Conservation (phyloP, 345 rosid genomes). For the Euphorbia pulcherrima region DNA sequence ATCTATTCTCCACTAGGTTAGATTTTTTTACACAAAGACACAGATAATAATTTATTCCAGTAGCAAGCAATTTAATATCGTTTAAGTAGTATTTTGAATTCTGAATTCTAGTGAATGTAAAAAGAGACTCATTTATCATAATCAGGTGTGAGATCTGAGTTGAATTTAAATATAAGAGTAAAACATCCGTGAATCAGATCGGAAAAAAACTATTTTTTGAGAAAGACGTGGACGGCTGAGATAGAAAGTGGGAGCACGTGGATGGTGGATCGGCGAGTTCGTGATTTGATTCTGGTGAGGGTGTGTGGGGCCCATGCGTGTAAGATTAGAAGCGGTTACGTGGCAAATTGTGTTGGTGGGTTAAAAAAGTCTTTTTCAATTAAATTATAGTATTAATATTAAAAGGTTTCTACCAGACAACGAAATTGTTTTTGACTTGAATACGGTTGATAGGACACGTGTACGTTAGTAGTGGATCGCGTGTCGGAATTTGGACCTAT, state of each 20-base stretch:
- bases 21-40: too few relatives aligned
- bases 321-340: slow-evolving; percentile 27
- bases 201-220: too few relatives aligned
- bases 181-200: too few relatives aligned
- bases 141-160: too few relatives aligned
- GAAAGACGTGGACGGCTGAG: slow-evolving; percentile 31
- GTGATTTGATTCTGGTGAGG: slow-evolving; percentile 14
- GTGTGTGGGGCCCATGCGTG: slow-evolving; percentile 16
- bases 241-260: slow-evolving; percentile 30
- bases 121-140: too few relatives aligned
- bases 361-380: not conserved
- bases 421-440: slow-evolving; percentile 15
- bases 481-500: slow-evolving; percentile 21
- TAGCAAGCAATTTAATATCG: too few relatives aligned
- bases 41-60: too few relatives aligned
- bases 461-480: not conserved
- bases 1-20: slow-evolving; percentile 9
- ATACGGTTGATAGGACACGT: slow-evolving; percentile 20
- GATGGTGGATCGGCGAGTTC: slow-evolving; percentile 16
- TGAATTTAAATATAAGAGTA: too few relatives aligned
- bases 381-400: too few relatives aligned
- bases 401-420: slow-evolving; percentile 17
- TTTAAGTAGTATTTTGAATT: too few relatives aligned
- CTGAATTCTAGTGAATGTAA: too few relatives aligned
- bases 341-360: slow-evolving; percentile 27